Evolutionary conservation across 495 filamentous ascomycete genomes (phyloP), one percentile per base, ranked within the genome.

Genomic region (Amniculicola lignicola): DNA sequence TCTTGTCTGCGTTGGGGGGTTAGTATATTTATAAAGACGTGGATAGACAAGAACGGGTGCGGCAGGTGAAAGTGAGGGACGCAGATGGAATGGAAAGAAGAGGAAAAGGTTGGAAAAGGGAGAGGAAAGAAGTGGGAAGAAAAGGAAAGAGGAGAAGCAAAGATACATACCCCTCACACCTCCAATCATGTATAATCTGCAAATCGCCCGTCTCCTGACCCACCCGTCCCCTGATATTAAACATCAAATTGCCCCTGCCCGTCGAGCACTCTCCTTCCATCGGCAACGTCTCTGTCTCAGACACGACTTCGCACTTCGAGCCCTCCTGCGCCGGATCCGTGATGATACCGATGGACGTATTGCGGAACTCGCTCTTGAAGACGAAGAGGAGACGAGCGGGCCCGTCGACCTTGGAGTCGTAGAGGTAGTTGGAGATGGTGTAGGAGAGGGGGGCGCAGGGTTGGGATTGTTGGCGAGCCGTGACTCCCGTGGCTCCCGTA

Each of bases 281-380:
- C 10, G 46, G 46, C 16, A 50, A 23, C 18, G 46, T 12, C 28
- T 22, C 46, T n/a, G 28, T 36, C 7, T 27, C 9, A n/a, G 14
- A 16, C 3, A 18, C 11, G 31, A 31, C 25, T 7, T 37, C 46
- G 28, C 46, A 50, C 3, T 16, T 22, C 10, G 46, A 16, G 27
- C 29, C 46, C 28, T 4, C 16, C 22, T 12, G 21, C 14, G 51
- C 19, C 16, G 51, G 25, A 18, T 55, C 51, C 7, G 5, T 27
- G 51, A 55, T 55, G n/a, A n/a, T n/a, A n/a, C n/a, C n/a, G 51
- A 46, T 46, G 25, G 51, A 55, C 6, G 40, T 9, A 25, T 46
- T 37, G 27, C 18, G 12, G 33, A 46, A 55, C n/a, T 3, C 3
- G 42, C 40, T 37, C 11, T 45, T 22, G 51, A 55, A 55, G 41